phyloP scores from a whole-genome alignment of 441 rosid genomes.

The Viola pubescens region DNA sequence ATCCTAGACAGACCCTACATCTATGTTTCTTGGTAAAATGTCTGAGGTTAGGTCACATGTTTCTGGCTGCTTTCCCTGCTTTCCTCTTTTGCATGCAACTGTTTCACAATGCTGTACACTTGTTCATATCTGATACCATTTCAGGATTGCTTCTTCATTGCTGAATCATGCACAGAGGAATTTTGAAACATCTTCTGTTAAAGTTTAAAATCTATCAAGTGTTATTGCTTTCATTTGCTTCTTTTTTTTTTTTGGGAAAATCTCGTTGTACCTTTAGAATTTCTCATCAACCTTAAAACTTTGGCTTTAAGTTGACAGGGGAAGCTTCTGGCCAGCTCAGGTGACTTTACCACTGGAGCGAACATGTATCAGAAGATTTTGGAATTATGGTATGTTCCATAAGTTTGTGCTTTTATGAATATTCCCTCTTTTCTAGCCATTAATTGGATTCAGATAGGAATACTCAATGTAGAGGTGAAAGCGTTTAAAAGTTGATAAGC shows the following conservation, averaged over 20 bases:
- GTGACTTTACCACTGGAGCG: conserved; percentile 65
- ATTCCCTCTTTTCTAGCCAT: neutral
- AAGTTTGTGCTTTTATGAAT: too few species aligned
- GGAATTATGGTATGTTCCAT: conserved; percentile 60
- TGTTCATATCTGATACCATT: too few species aligned
- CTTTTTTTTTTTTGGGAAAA: conserved; percentile 3
- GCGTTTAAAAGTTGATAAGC: neutral
- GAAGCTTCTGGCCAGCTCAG: conserved; percentile 85
- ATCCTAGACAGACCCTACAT: too few species aligned
- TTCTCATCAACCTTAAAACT: conserved; percentile 39
- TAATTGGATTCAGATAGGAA: conserved; percentile 2
- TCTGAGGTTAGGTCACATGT: too few species aligned
- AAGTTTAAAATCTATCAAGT: too few species aligned
- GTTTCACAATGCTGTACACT: neutral
- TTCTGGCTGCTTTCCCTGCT: neutral
- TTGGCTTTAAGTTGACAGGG: conserved; percentile 99
- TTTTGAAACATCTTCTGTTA: neutral
- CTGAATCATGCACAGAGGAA: too few species aligned
- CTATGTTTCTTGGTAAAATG: too few species aligned
- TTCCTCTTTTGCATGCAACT: neutral
- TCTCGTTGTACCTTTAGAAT: conserved; percentile 10
- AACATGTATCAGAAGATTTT: conserved; percentile 61
- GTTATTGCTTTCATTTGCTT: neutral
- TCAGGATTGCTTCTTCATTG: too few species aligned
- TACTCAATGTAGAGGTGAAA: neutral